Conservation (phyloP, 441 rosid genomes). For the Mallotus japonicus region DNA sequence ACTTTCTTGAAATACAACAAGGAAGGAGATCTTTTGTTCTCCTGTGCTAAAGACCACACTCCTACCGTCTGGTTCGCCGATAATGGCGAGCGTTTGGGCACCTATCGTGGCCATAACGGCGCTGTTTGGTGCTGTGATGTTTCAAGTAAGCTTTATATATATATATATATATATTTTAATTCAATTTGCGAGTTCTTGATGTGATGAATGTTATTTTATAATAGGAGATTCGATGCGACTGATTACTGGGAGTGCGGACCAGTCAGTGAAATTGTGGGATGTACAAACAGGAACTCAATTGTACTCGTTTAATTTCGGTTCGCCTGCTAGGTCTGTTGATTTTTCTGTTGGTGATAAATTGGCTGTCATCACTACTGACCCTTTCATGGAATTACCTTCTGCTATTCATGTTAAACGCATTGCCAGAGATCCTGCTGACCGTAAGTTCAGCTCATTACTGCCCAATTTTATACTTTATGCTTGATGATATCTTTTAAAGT, state of each 20-base stretch:
- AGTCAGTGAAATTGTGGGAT: conserved; percentile 81
- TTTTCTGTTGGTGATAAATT: conserved; percentile 78
- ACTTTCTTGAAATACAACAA: conserved; percentile 84
- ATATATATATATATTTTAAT: too few relatives aligned
- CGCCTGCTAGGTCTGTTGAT: conserved; percentile 88
- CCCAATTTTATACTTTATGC: too few relatives aligned
- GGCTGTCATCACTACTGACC: conserved; percentile 85
- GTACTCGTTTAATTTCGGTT: conserved; percentile 62
- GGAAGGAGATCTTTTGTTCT: conserved; percentile 88
- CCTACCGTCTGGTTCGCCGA: conserved; percentile 96
- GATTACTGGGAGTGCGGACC: conserved; percentile 91
- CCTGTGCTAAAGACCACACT: conserved; percentile 89
- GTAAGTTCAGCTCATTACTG: conserved; percentile 33
- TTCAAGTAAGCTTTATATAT: conserved; percentile 63
- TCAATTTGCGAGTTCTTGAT: too few relatives aligned
- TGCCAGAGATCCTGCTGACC: conserved; percentile 58
- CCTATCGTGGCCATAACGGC: conserved; percentile 93
- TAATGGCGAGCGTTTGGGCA: conserved; percentile 88
- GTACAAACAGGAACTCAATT: conserved; percentile 66
- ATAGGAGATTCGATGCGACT: conserved; percentile 71
- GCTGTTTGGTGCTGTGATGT: conserved; percentile 96
- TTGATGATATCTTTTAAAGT: too few relatives aligned
- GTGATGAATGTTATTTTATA: too few relatives aligned
- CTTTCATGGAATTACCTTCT: conserved; percentile 75
- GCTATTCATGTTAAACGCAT: conserved; percentile 87